A percentile compares a stretch with the other conserved stretches of the same genome.
Conservation (phyloP, 1,284 basidiomycete species). For the Cystobasidium pallidum region DNA sequence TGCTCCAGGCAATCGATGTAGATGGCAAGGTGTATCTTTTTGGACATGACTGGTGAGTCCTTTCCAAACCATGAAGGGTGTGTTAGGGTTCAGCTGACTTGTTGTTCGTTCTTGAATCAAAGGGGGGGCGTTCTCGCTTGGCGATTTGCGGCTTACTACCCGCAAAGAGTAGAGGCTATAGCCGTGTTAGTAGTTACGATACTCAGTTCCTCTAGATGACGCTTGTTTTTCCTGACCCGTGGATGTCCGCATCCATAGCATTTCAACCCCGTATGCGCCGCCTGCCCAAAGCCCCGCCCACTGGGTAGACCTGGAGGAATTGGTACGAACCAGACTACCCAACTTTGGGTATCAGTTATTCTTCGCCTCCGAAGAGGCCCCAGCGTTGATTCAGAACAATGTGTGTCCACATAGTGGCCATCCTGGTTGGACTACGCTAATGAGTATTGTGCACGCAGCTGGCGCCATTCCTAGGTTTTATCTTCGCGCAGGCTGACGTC, state of each 20-base stretch:
- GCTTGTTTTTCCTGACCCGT: neutral
- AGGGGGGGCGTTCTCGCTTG: conserved; percentile 52
- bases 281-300: conserved; percentile 29
- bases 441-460: conserved; percentile 42
- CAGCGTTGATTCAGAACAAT: conserved; percentile 1
- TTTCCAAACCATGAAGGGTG: neutral
- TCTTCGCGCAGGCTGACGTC: neutral
- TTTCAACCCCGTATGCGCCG: conserved; percentile 51
- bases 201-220: neutral
- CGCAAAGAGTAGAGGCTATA: conserved; percentile 46
- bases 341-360: conserved; percentile 52
- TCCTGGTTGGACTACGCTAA: neutral
- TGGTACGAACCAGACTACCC: conserved; percentile 45
- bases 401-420: neutral
- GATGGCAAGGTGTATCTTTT: conserved; percentile 46
- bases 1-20: conserved; percentile 45
- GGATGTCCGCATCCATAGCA: conserved; percentile 27
- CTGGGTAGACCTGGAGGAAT: conserved; percentile 30
- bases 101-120: neutral
- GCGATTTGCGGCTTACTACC: conserved; percentile 51
- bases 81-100: neutral
- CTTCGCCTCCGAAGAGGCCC: conserved; percentile 34
- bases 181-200: conserved; percentile 27
- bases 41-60: conserved; percentile 51
- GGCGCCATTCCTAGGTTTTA: conserved; percentile 41